Base-by-base conservation (phyloP, 805 yeast species). In the Candida caryicola region DNA sequence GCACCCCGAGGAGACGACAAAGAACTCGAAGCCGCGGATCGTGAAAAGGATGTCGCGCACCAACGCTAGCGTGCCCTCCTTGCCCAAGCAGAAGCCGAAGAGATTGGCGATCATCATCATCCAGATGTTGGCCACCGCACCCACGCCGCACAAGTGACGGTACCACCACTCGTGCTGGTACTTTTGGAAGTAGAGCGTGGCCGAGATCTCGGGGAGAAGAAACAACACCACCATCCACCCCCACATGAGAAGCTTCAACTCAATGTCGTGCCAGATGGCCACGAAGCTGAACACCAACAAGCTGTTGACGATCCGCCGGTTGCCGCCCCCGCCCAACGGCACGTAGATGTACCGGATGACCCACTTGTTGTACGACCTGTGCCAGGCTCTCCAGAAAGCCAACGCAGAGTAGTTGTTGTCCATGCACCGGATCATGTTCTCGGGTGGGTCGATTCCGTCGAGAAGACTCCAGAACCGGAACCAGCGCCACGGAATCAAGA, bases 311-410 rank as follows among this genome's bases (percentile, higher is more conserved):
- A 91, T 63, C 46, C 97, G 73, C 50, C 81, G 76, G 6, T 63
- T 67, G 0, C 85, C 73, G 0, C 97, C 96, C 4, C 73, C 74
- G 8, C 98, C 98, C 43, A 93, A 64, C 2, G 99, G 99, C 16
- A 93, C 73, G 52, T 93, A 93, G 29, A 93, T 76, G 60, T 93
- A 93, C 44, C 95, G 73, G 17, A 85, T 76, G 23, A 86, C 84
- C 95, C 96, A 93, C 49, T 84, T 76, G 63, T 91, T 90, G 66
- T 71, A 93, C 33, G 95, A 83, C 54, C 98, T 77, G 62, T 93
- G 99, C 99, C 99, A 93, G 3, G 96, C 95, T 56, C 98, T 76
- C 99, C 99, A 93, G 59, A 93, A 93, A n/a, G 93, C 88, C 44
- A 87, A 61, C 0, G 96, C 93, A 23, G 95, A 84, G 60, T 82